Conservation (phyloP, 805 yeast genomes). For the Candida sithepensis region DNA sequence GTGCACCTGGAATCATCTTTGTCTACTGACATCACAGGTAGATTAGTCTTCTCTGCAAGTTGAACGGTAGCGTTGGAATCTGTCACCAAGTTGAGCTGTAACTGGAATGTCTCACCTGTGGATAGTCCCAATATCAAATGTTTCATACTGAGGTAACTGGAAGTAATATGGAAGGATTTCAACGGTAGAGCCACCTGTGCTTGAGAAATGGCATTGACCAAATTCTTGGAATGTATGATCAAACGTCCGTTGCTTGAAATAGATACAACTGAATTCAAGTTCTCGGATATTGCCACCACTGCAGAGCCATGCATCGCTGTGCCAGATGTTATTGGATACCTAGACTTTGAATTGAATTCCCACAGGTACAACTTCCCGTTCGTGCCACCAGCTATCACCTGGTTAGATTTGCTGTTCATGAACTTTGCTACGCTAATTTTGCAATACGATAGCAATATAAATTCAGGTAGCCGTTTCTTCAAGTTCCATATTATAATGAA, state of each 20-base stretch:
- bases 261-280: constrained; percentile 23
- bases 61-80: constrained; percentile 5
- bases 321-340: constrained; percentile 20
- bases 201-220: constrained; percentile 18
- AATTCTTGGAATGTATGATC: constrained; percentile 18
- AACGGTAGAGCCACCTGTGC: background rate
- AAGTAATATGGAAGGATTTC: constrained; percentile 12
- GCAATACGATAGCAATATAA: constrained; percentile 38
- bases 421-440: constrained; percentile 38
- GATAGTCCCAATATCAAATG: constrained; percentile 22
- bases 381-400: constrained; percentile 44
- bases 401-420: constrained; percentile 34
- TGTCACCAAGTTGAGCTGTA: constrained; percentile 11
- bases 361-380: constrained; percentile 52
- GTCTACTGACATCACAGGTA: constrained; percentile 22
- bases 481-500: constrained; percentile 29
- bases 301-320: constrained; percentile 12
- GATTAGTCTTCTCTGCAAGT: constrained; percentile 1
- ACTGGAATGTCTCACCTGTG: constrained; percentile 16
- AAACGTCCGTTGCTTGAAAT: constrained; percentile 21
- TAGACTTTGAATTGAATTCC: constrained; percentile 37
- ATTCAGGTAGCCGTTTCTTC: constrained; percentile 28
- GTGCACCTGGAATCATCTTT: constrained; percentile 4
- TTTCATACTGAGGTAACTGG: constrained; percentile 17
- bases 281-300: constrained; percentile 21